Base-by-base conservation (phyloP, 495 filamentous ascomycete genomes). In the Penicillium bialowiezense region DNA sequence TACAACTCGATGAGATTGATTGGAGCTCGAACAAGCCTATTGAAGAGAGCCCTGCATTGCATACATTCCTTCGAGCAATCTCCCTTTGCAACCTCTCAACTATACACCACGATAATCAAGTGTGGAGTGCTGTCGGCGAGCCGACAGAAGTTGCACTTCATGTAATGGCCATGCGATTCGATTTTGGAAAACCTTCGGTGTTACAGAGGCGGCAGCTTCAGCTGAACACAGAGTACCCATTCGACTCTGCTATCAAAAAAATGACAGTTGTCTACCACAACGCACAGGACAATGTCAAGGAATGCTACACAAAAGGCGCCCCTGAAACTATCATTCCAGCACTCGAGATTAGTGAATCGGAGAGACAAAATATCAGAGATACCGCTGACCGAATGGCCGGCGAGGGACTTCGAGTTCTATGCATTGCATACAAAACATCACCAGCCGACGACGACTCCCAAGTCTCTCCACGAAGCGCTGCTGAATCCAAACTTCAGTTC, bases 111-210 rank as follows among this genome's bases (percentile, higher is more conserved):
- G 78, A 60, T 4, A 61, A 55, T 15, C 50, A 51, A 14, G 8
- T 54, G 3, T 93, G 89, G 89, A 78, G 84, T 61, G 82, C 87
- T 1, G 84, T 83, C 8, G 89, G 89, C 12, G 89, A 92, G 56
- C 89, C 89, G 18, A 93, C 89, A 8, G 89, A 92, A 60, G 88
- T 91, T 51, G 88, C 89, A 7, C 72, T 93, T 1, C 87, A 91
- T 53, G 85, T 93, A 32, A 87, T 93, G 50, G 79, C 86, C 0
- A 75, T 84, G 60, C 80, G 89, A 29, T 90, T 90, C 58, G 71
- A 81, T 12, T 73, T 71, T 44, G 83, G 82, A 39, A 80, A 77
- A 40, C 81, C 79, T 51, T 76, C 72, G 48, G 54, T 76, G 2
- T 63, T 84, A 10, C 70, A 75, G 33, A 58, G 65, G 2, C 56